Evolutionary conservation across 768 basidiomycete species (phyloP).

Genomic region (Calocybe indica): DNA sequence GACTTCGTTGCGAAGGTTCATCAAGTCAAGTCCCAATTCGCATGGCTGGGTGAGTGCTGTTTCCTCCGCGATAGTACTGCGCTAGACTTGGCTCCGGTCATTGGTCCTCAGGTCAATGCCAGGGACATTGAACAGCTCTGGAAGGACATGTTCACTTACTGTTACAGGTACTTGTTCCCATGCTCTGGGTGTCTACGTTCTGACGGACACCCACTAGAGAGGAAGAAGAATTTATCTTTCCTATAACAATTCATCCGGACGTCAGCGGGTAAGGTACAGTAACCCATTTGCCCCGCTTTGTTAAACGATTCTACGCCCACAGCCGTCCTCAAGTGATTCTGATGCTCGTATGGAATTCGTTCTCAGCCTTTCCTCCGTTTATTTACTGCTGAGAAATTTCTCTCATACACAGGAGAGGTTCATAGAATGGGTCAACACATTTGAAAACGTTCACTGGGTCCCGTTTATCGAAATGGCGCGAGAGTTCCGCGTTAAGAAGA

Average conservation of each 20-base stretch:
- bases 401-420: constrained; percentile 46
- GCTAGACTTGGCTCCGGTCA: background rate
- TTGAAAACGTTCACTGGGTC: constrained; percentile 66
- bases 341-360: constrained; percentile 46
- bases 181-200: background rate
- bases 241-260: constrained; percentile 76
- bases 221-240: constrained; percentile 64
- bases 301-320: background rate
- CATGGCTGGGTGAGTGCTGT: constrained; percentile 57
- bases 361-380: background rate
- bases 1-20: constrained; percentile 43
- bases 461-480: constrained; percentile 63
- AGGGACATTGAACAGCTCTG: constrained; percentile 66
- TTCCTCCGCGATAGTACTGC: background rate
- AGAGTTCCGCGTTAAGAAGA: constrained; percentile 50
- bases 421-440: constrained; percentile 70
- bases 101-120: constrained; percentile 44
- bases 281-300: constrained; percentile 1
- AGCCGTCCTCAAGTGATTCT: constrained; percentile 67
- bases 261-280: constrained; percentile 50
- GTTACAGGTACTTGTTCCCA: constrained; percentile 38
- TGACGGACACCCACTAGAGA: constrained; percentile 29
- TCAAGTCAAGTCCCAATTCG: constrained; percentile 59
- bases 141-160: constrained; percentile 71
- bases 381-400: background rate